These are phyloP conservation scores for Exophiala dermatitidis DNA, from an alignment of 2,329 filamentous ascomycete species.

Conservation along the genomic window DNA sequence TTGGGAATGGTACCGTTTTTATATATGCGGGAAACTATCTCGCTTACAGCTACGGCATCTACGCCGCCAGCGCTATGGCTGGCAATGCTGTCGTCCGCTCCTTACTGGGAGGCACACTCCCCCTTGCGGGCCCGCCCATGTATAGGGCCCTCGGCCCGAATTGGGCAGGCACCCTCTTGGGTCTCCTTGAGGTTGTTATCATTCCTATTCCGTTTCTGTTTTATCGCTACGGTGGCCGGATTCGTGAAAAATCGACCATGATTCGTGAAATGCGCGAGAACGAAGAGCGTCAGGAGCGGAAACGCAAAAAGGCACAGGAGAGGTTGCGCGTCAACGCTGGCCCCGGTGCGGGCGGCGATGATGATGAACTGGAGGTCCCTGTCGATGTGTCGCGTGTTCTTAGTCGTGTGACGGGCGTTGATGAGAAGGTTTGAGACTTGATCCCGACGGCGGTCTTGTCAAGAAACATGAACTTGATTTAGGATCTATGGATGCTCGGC, in stretches of 20 bases:
- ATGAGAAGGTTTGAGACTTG: too few species aligned
- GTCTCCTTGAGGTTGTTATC: slow-evolving; percentile 62
- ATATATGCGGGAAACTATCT: slow-evolving; percentile 79
- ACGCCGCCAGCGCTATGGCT: slow-evolving; percentile 71
- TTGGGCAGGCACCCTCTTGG: slow-evolving; percentile 72
- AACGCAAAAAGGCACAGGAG: slow-evolving; percentile 30
- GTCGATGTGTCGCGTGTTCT: slow-evolving; percentile 11
- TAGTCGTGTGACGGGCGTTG: slow-evolving; percentile 3
- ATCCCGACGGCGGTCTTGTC: too few species aligned
- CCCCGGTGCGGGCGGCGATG: slow-evolving; percentile 10
- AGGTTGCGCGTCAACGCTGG: slow-evolving; percentile 23
- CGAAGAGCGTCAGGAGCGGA: slow-evolving; percentile 42
- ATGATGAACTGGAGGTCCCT: slow-evolving; percentile 27
- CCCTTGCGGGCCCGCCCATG: slow-evolving; percentile 66
- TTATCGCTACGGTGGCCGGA: slow-evolving; percentile 54
- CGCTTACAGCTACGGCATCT: slow-evolving; percentile 70
- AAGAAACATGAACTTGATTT: too few species aligned
- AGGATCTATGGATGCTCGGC: too few species aligned
- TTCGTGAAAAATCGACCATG: slow-evolving; percentile 49
- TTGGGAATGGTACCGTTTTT: slow-evolving; percentile 69
- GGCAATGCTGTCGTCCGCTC: slow-evolving; percentile 70
- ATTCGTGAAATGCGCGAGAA: slow-evolving; percentile 53
- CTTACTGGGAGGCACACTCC: slow-evolving; percentile 67
- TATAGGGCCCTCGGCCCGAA: slow-evolving; percentile 63
- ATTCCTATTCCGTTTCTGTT: slow-evolving; percentile 77